Percentiles rank a stretch among this genome's conserved stretches.
Conservation (phyloP, 2,329 filamentous ascomycete species). For the Xylariaceae sp. region DNA sequence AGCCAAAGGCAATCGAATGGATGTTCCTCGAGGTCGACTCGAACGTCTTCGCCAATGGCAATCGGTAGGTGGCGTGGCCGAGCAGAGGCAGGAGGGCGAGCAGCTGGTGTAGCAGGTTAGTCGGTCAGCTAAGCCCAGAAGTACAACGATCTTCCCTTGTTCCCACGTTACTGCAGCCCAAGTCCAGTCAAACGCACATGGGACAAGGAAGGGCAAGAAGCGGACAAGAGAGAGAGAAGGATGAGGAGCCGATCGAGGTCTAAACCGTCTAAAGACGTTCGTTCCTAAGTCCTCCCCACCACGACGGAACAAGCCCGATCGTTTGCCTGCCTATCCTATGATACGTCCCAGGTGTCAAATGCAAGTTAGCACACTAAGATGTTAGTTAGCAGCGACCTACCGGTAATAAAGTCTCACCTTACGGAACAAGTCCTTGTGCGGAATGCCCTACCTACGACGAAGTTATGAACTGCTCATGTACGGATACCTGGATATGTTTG, state of each 20-base stretch:
- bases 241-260: slow-evolving; percentile 4
- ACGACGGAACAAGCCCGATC: neutral
- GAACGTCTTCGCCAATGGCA: neutral
- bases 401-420: too few species aligned
- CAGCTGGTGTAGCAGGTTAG: neutral
- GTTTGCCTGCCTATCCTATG: too few species aligned
- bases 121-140: neutral
- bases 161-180: neutral
- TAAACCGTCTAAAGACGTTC: slow-evolving; percentile 13
- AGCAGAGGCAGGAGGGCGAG: neutral
- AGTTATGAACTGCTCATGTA: too few species aligned
- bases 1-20: too few species aligned
- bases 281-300: slow-evolving; percentile 1
- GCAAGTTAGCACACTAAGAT: too few species aligned
- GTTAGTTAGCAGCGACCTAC: too few species aligned
- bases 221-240: neutral
- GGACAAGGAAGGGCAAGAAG: neutral
- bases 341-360: too few species aligned
- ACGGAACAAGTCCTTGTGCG: too few species aligned
- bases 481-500: too few species aligned
- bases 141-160: neutral
- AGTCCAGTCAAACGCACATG: neutral
- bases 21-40: neutral
- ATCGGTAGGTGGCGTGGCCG: neutral
- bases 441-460: too few species aligned